These are phyloP conservation scores for Auxenochlorella protothecoides DNA, from an alignment of 139 green algal species.

Conservation along the genomic window DNA sequence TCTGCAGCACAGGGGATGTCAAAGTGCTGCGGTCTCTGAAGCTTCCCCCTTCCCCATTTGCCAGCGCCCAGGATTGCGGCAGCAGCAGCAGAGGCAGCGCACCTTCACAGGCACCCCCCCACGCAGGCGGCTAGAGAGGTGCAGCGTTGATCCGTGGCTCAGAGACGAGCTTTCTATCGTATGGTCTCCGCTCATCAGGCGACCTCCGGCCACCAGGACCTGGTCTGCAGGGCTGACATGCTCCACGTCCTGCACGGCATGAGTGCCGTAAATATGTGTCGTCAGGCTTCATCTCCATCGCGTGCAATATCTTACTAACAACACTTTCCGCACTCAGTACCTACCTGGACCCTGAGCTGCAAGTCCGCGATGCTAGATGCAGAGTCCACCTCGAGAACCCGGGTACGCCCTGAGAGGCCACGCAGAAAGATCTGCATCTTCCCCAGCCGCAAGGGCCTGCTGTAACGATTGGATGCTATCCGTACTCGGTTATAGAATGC, in stretches of 20 bases:
- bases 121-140: constrained; percentile 9
- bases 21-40: no score
- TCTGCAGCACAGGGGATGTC: not conserved
- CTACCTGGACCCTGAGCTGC: constrained; percentile 37
- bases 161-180: constrained; percentile 6
- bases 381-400: constrained; percentile 11
- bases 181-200: constrained; percentile 12
- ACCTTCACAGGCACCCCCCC: constrained; percentile 28
- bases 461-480: no score
- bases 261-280: not conserved
- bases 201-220: constrained; percentile 21
- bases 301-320: no score
- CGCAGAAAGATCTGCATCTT: constrained; percentile 52
- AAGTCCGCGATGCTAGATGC: constrained; percentile 25
- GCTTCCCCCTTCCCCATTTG: no score
- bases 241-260: constrained; percentile 15
- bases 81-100: not conserved
- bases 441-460: not conserved
- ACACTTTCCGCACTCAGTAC: not conserved
- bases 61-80: not conserved
- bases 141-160: constrained; percentile 5
- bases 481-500: no score
- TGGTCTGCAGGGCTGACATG: constrained; percentile 28
- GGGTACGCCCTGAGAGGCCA: constrained; percentile 17
- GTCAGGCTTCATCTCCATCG: not conserved